Evolutionary conservation across 179 eudicot genomes (phyloP), one percentile per base, ranked within the genome.

Genomic region (Gypsophila paniculata): DNA sequence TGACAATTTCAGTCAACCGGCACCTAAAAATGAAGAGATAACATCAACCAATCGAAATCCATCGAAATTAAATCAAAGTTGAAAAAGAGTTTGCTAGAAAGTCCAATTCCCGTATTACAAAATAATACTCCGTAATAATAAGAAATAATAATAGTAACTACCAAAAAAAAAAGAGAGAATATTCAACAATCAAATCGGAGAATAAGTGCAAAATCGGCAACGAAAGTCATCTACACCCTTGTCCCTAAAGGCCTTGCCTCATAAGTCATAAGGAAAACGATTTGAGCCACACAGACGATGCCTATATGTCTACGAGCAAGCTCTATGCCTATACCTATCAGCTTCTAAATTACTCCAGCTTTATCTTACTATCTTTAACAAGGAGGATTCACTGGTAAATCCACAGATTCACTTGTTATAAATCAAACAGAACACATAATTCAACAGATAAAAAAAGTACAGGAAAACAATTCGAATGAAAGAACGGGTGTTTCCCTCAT

Each of bases 1-100:
- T 6, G 15, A 48, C 70, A 67, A 36, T 52, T 66, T 57, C 75
- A 67, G 58, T 78, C 68, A 78, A 64, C 67, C 19, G 58, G 39
- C 52, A 65, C 82, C 81, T 78, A 48, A 61, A 19, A 18, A 19
- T 8, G 63, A 69, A 9, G 15, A 39, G 19, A 46, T 15, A 57
- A 34, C 44, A 29, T 46, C 59, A 64, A 4, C 62, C 61, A 13
- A 29, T 6, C 6, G 6, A 14, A 49, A 7, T 68, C 51, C 59
- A 52, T 48, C 38, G 25, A 21, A 32, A 55, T 38, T 22, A 18
- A 39, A 71, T 10, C 59, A 42, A 62, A 18, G 25, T n/a, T 26
- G 19, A 38, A 65, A 36, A 39, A 39, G 21, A 26, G 15, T 57
- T 44, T 13, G 34, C 29, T 17, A 38, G 12, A 23, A 61, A 29